A percentile compares a stretch with the other conserved stretches of the same genome.
phyloP scores from a whole-genome alignment of 2,329 filamentous ascomycete species.

The Cytospora schulzeri region DNA sequence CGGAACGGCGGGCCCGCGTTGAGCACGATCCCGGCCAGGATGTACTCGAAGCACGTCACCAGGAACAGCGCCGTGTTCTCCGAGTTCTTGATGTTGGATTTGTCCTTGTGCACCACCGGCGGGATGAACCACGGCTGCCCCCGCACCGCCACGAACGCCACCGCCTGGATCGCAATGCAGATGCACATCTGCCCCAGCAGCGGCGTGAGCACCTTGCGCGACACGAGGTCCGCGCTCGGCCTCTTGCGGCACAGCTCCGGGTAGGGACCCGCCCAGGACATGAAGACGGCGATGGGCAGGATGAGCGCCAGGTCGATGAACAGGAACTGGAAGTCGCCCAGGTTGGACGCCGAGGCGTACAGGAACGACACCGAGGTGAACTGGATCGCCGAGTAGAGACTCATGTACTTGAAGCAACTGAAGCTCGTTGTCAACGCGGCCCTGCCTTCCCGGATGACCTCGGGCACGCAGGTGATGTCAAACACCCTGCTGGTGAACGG shows the following conservation, averaged over 20 bases:
- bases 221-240: slow-evolving; percentile 89
- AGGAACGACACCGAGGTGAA: slow-evolving; percentile 97
- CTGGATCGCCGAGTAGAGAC: slow-evolving; percentile 97
- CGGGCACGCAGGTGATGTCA: slow-evolving; percentile 92
- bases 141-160: slow-evolving; percentile 74
- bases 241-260: slow-evolving; percentile 77
- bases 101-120: slow-evolving; percentile 73
- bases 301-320: slow-evolving; percentile 94
- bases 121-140: slow-evolving; percentile 85
- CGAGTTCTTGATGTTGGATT: slow-evolving; percentile 86
- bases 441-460: slow-evolving; percentile 91
- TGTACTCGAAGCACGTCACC: slow-evolving; percentile 92
- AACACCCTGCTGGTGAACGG: slow-evolving; percentile 95
- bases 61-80: slow-evolving; percentile 93
- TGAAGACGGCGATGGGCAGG: slow-evolving; percentile 94
- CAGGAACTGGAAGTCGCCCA: slow-evolving; percentile 97
- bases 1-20: slow-evolving; percentile 92
- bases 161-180: slow-evolving; percentile 74
- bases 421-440: slow-evolving; percentile 97
- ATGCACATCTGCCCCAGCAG: slow-evolving; percentile 86
- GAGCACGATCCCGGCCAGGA: slow-evolving; percentile 83
- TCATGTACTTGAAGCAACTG: slow-evolving; percentile 99
- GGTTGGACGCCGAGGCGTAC: slow-evolving; percentile 88
- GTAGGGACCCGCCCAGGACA: slow-evolving; percentile 94
- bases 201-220: slow-evolving; percentile 86